These are phyloP conservation scores for Prunus padus DNA, from an alignment of 306 rosid genomes.

Conservation along the genomic window DNA sequence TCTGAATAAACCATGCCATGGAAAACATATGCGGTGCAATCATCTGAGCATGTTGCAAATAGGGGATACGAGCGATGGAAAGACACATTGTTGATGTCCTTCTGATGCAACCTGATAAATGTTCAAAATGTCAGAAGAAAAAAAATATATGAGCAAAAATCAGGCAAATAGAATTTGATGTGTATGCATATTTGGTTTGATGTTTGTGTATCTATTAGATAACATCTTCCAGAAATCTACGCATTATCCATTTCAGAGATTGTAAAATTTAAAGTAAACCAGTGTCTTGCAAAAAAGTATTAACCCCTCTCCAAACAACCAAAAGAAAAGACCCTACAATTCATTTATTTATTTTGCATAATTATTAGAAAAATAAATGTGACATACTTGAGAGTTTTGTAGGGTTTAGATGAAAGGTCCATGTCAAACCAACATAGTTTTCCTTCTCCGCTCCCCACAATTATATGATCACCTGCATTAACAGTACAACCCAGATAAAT, in stretches of 20 bases:
- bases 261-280: background rate
- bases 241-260: background rate
- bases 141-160: background rate
- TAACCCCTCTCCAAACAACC: background rate
- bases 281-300: background rate
- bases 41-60: slow-evolving; percentile 92
- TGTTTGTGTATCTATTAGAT: background rate
- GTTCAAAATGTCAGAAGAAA: slow-evolving; percentile 23
- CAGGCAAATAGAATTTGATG: background rate
- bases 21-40: slow-evolving; percentile 79
- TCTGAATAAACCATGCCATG: slow-evolving; percentile 96
- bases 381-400: slow-evolving; percentile 65
- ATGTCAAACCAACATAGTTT: slow-evolving; percentile 95
- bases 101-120: slow-evolving; percentile 76
- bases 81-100: slow-evolving; percentile 77
- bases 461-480: slow-evolving; percentile 81
- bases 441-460: slow-evolving; percentile 97
- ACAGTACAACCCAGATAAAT: slow-evolving; percentile 16
- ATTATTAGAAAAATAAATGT: background rate
- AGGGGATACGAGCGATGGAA: slow-evolving; percentile 81
- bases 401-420: slow-evolving; percentile 94
- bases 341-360: background rate
- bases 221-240: background rate
- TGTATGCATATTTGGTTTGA: background rate
- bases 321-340: background rate